These are phyloP conservation scores for Nectriaceae sp. DNA, from an alignment of 2,329 filamentous ascomycete genomes.

Conservation along the genomic window DNA sequence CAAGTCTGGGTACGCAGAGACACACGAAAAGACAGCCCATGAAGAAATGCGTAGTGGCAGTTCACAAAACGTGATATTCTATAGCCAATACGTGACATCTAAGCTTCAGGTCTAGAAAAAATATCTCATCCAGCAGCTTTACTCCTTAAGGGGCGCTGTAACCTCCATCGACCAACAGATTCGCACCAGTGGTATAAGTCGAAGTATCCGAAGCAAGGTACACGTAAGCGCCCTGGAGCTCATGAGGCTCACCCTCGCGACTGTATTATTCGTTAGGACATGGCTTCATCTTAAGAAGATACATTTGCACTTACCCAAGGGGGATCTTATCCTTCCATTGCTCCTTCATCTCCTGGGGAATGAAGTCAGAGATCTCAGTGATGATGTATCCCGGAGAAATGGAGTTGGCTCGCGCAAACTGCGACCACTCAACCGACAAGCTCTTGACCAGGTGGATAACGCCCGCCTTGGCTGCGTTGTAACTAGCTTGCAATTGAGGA, in stretches of 20 bases:
- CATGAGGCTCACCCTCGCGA: constrained; percentile 29
- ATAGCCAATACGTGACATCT: too few relatives aligned
- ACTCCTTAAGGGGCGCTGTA: constrained; percentile 30
- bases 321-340: constrained; percentile 31
- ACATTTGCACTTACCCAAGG: constrained; percentile 17
- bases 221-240: constrained; percentile 27
- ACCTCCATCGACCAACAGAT: constrained; percentile 34
- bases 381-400: constrained; percentile 43
- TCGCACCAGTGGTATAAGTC: constrained; percentile 34
- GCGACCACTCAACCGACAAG: constrained; percentile 57
- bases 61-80: too few relatives aligned
- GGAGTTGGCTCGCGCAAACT: constrained; percentile 58
- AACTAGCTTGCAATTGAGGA: constrained; percentile 55
- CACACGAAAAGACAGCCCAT: too few relatives aligned
- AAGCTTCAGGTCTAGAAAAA: too few relatives aligned
- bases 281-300: not conserved
- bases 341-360: constrained; percentile 26
- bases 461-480: constrained; percentile 58
- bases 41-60: too few relatives aligned
- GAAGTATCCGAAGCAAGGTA: constrained; percentile 34
- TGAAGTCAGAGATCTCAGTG: constrained; percentile 30
- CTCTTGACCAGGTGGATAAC: constrained; percentile 58
- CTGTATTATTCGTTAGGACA: constrained; percentile 14
- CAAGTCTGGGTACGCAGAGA: too few relatives aligned
- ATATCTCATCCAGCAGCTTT: too few relatives aligned